Evolutionary conservation across 306 rosid genomes (phyloP).

Genomic region (Coriaria nepalensis): DNA sequence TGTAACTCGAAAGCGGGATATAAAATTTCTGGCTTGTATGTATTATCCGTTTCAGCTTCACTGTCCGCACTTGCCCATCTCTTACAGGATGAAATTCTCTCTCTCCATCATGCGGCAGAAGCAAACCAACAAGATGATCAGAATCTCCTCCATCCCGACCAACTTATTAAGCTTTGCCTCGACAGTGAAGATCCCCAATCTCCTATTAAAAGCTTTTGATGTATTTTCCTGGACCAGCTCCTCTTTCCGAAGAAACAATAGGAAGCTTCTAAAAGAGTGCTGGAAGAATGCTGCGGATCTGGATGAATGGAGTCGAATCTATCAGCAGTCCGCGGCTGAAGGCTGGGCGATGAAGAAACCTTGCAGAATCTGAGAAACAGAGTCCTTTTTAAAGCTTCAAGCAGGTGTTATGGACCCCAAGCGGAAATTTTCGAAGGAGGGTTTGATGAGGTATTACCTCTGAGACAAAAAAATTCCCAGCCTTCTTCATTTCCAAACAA

Average conservation of each 20-base stretch:
- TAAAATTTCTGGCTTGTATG: background rate
- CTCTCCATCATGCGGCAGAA: slow-evolving; percentile 25
- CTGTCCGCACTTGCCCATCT: slow-evolving; percentile 4
- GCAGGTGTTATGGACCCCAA: slow-evolving; percentile 57
- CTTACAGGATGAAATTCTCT: slow-evolving; percentile 63
- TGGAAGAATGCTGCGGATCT: slow-evolving; percentile 76
- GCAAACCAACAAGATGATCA: slow-evolving; percentile 40
- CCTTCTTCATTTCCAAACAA: slow-evolving; percentile 17
- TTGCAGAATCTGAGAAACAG: slow-evolving; percentile 45
- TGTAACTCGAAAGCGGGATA: background rate
- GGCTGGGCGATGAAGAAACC: slow-evolving; percentile 87
- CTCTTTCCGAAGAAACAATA: slow-evolving; percentile 48
- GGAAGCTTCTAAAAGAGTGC: slow-evolving; percentile 70
- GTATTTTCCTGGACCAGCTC: slow-evolving; percentile 84
- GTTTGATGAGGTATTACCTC: slow-evolving; percentile 49
- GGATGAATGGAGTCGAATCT: slow-evolving; percentile 63
- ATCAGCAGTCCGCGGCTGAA: slow-evolving; percentile 38
- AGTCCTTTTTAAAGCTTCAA: slow-evolving; percentile 60
- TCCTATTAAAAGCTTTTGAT: slow-evolving; percentile 53
- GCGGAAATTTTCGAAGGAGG: slow-evolving; percentile 71
- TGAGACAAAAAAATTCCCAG: slow-evolving; percentile 54
- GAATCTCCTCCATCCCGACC: slow-evolving; percentile 62
- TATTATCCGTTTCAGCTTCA: background rate
- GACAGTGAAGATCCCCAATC: slow-evolving; percentile 38
- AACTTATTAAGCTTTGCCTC: slow-evolving; percentile 63